Evolutionary conservation across 1,139 yeast genomes (phyloP).

Genomic region (Saccharomyces hybrid): DNA sequence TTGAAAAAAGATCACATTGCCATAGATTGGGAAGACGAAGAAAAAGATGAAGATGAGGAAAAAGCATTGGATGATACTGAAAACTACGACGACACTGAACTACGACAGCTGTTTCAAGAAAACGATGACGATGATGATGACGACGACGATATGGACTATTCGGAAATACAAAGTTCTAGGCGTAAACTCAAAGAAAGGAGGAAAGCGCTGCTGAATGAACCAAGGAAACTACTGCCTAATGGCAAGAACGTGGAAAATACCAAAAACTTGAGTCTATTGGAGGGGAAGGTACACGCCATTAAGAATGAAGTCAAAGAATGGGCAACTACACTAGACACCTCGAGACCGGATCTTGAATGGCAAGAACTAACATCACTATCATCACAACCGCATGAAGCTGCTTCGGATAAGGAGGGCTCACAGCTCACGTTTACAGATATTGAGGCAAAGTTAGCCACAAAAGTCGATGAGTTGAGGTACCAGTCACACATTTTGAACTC

Average conservation of each 20-base stretch:
- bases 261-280: conserved; percentile 20
- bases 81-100: conserved; percentile 12
- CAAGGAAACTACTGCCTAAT: conserved; percentile 19
- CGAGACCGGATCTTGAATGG: conserved; percentile 20
- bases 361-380: neutral
- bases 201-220: neutral
- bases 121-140: conserved; percentile 9
- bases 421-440: conserved; percentile 3
- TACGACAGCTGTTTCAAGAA: conserved; percentile 3
- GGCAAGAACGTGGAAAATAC: conserved; percentile 29
- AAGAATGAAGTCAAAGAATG: conserved; percentile 24
- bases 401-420: neutral
- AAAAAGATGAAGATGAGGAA: conserved; percentile 9
- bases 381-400: neutral
- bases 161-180: neutral
- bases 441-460: conserved; percentile 9
- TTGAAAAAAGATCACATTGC: conserved; percentile 22
- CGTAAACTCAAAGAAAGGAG: conserved; percentile 3
- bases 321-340: conserved; percentile 20
- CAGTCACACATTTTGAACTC: conserved; percentile 14
- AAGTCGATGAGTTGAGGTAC: conserved; percentile 12
- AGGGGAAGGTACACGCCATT: conserved; percentile 19
- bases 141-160: conserved; percentile 9
- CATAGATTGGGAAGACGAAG: conserved; percentile 29
- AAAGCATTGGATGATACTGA: conserved; percentile 8